Conservation (phyloP, 345 rosid genomes). For the Aurinia saxatilis region DNA sequence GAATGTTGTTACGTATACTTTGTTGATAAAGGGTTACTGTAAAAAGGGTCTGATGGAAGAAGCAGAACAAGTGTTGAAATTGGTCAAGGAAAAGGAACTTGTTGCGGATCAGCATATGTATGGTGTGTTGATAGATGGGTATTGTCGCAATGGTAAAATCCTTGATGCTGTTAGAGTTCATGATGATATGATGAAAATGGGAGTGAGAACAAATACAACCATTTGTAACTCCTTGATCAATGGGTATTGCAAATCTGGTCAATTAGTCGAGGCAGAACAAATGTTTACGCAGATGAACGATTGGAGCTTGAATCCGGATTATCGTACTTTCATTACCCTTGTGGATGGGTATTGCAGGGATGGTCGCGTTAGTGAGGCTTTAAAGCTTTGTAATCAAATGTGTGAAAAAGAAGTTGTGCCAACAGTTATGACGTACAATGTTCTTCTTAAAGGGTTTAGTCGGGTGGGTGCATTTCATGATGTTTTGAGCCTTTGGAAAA, state of each 20-base stretch:
- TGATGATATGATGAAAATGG: slow-evolving; percentile 51
- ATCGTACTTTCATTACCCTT: slow-evolving; percentile 62
- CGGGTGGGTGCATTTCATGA: slow-evolving; percentile 47
- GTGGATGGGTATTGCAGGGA: slow-evolving; percentile 70
- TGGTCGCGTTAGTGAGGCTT: slow-evolving; percentile 46
- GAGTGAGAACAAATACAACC: slow-evolving; percentile 55
- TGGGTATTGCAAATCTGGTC: slow-evolving; percentile 70
- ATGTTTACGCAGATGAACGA: slow-evolving; percentile 35
- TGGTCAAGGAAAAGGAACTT: slow-evolving; percentile 29
- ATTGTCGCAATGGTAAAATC: slow-evolving; percentile 53
- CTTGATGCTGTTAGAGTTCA: slow-evolving; percentile 51
- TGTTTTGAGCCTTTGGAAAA: slow-evolving; percentile 53
- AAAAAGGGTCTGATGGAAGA: slow-evolving; percentile 42
- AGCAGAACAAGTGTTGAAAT: slow-evolving; percentile 46
- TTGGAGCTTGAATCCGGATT: slow-evolving; percentile 70
- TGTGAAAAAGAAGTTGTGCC: slow-evolving; percentile 38
- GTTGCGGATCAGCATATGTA: slow-evolving; percentile 54
- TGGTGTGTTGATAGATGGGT: slow-evolving; percentile 77
- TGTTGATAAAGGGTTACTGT: slow-evolving; percentile 60
- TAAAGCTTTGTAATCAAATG: slow-evolving; percentile 56
- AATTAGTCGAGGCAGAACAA: slow-evolving; percentile 39
- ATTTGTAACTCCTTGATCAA: slow-evolving; percentile 72
- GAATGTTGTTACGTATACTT: slow-evolving; percentile 51
- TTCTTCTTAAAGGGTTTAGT: slow-evolving; percentile 70
- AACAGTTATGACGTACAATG: slow-evolving; percentile 55